A percentile compares a stretch with the other conserved stretches of the same genome.
These are phyloP conservation scores for Microbotryomycetes sp. DNA, from an alignment of 1,284 basidiomycete species.

Conservation along the genomic window DNA sequence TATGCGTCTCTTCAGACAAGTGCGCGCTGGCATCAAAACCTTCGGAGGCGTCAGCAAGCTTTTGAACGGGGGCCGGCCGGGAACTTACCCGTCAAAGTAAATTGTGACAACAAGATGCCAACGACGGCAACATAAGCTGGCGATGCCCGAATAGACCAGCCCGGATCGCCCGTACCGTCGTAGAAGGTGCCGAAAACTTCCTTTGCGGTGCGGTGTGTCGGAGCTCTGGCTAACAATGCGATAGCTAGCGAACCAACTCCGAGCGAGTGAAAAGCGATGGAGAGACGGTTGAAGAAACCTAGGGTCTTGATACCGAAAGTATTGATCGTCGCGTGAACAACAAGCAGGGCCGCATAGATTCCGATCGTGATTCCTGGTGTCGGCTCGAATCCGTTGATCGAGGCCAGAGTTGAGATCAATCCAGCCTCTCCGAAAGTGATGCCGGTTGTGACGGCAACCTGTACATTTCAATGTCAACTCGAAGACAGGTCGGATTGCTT, in stretches of 20 bases:
- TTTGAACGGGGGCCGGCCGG: not conserved
- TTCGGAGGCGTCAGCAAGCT: not conserved
- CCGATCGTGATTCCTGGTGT: conserved; percentile 57
- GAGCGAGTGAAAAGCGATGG: conserved; percentile 62
- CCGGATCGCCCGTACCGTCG: conserved; percentile 55
- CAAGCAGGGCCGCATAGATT: conserved; percentile 61
- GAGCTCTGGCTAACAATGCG: conserved; percentile 60
- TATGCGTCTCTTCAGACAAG: conserved; percentile 71
- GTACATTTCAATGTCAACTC: conserved; percentile 30
- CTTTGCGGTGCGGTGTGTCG: conserved; percentile 56
- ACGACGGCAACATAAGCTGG: conserved; percentile 61
- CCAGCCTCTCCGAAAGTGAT: conserved; percentile 55
- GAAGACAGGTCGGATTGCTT: conserved; percentile 68
- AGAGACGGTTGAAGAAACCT: conserved; percentile 60
- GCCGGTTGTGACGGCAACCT: not conserved
- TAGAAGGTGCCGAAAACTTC: conserved; percentile 64
- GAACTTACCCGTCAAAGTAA: conserved; percentile 42
- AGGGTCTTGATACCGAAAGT: conserved; percentile 59
- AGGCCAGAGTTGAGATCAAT: conserved; percentile 58
- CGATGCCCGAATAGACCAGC: conserved; percentile 61
- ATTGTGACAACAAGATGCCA: conserved; percentile 61
- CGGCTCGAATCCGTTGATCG: conserved; percentile 53
- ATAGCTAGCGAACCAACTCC: conserved; percentile 60
- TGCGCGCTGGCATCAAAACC: conserved; percentile 38
- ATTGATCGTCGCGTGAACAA: conserved; percentile 59